Evolutionary conservation across 1,284 basidiomycete genomes (phyloP), one percentile per base, ranked within the genome.

Genomic region (Moesziomyces sp.): DNA sequence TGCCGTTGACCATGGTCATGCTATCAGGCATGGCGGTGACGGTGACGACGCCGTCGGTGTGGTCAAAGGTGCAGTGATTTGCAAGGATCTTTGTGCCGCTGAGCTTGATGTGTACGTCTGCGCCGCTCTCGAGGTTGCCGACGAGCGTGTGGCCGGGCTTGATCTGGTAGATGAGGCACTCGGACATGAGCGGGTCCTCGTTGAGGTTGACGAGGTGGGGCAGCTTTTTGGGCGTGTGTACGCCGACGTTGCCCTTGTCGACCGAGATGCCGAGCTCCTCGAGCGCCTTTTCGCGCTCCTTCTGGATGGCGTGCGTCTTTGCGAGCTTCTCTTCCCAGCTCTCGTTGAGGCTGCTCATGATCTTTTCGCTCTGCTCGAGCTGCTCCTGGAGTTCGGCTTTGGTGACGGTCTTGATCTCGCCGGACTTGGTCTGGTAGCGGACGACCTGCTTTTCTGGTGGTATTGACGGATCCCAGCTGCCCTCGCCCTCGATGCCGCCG

Each of bases 191-290:
- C 19, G 86, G 86, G 57, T 87, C 85, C 52, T 84, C 80, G 68
- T 81, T 81, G 49, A 81, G 65, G 28, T 81, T 81, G 63, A 81
- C 79, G 26, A 81, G 49, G 56, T 81, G 79, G 0, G 80, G 80
- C 49, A 82, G 52, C 50, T 91, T 94, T 88, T 97, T 98, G n/a
- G 96, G 96, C n/a, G 96, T 95, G 86, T 97, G 94, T 52, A 99
- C 86, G 49, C 94, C 94, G 59, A 97, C 92, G 64, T 92, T 89
- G 81, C 94, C 92, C 88, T 95, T 97, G 85, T 98, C 95, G 62
- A 99, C 93, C 42, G 93, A 92, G 84, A 99, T 98, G 52, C 96
- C 96, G 69, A 99, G 86, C 86, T 98, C 96, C 85, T 99, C 97
- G 51, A 99, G 86, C 5, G 96, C 97, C 87, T 94, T 91, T 86